Evolutionary conservation across 192 early-diverging fungal species (phyloP).

Genomic region (Haplosporangium gracile): DNA sequence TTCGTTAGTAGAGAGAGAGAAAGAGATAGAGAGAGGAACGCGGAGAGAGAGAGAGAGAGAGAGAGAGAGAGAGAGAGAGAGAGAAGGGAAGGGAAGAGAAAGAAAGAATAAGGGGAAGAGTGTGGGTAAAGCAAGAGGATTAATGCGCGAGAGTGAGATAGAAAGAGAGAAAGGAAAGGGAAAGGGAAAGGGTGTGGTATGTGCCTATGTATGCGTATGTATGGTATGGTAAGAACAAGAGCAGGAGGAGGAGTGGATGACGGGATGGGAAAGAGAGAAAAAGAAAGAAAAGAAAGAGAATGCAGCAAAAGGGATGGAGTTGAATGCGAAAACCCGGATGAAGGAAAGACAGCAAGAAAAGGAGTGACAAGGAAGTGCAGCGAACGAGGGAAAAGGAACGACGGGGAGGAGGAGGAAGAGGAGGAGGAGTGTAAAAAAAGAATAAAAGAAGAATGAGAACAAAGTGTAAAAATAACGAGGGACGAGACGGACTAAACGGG

Average conservation of each 20-base stretch:
- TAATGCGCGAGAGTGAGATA: neutral
- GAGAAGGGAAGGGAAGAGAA: no score
- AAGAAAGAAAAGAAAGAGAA: neutral
- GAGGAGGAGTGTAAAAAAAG: neutral
- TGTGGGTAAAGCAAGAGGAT: neutral
- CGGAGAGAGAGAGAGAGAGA: neutral
- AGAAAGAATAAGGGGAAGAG: neutral
- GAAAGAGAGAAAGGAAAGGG: neutral
- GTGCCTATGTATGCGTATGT: neutral
- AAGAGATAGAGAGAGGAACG: neutral
- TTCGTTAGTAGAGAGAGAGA: neutral
- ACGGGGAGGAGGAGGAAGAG: neutral
- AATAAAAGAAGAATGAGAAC: neutral
- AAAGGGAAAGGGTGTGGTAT: neutral
- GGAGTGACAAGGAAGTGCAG: neutral
- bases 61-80: neutral
- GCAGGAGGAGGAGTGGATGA: slow-evolving; percentile 2
- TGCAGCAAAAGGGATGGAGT: neutral
- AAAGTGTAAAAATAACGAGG: neutral
- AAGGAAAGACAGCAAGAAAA: neutral
- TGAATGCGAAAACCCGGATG: neutral
- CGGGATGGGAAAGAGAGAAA: slow-evolving; percentile 1
- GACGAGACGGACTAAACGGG: neutral
- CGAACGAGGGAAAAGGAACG: neutral
- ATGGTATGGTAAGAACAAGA: slow-evolving; percentile 11